Percentiles rank a stretch among this genome's conserved stretches.
phyloP scores from a whole-genome alignment of 495 filamentous ascomycete genomes.

The Penicillium manginii region DNA sequence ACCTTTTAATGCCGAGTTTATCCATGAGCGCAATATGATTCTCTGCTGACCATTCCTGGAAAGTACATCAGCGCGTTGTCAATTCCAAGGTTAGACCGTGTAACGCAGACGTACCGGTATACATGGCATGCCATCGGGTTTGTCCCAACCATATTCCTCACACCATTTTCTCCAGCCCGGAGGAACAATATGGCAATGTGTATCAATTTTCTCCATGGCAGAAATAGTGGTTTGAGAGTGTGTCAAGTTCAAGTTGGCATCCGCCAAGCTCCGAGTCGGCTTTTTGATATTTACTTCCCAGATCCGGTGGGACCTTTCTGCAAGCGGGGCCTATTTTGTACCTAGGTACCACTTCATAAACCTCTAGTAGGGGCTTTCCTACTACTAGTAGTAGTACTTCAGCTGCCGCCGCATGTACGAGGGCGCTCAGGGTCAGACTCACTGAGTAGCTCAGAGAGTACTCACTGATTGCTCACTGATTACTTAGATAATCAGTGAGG shows the following conservation, averaged over 20 bases:
- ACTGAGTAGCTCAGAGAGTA: too few species aligned
- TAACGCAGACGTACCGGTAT: neutral
- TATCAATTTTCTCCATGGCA: neutral
- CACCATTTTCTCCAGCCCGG: conserved; percentile 7
- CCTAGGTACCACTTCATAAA: too few species aligned
- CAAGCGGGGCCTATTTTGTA: neutral
- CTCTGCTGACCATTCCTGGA: conserved; percentile 2
- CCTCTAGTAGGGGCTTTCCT: too few species aligned
- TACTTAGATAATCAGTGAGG: too few species aligned
- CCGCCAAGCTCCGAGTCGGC: neutral
- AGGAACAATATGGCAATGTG: neutral
- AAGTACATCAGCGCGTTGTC: neutral
- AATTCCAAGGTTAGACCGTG: neutral
- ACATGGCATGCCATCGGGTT: neutral
- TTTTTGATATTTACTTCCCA: neutral
- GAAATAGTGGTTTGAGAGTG: neutral
- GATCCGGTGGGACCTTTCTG: neutral
- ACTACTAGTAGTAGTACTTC: too few species aligned
- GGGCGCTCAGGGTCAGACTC: too few species aligned
- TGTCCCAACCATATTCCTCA: neutral
- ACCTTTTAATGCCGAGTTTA: conserved; percentile 4
- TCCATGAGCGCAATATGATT: conserved; percentile 9
- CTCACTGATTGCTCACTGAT: too few species aligned
- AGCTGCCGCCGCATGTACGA: too few species aligned
- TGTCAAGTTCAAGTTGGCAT: neutral